These are phyloP conservation scores for Ogataea saltuana DNA, from an alignment of 805 yeast species.

Conservation along the genomic window DNA sequence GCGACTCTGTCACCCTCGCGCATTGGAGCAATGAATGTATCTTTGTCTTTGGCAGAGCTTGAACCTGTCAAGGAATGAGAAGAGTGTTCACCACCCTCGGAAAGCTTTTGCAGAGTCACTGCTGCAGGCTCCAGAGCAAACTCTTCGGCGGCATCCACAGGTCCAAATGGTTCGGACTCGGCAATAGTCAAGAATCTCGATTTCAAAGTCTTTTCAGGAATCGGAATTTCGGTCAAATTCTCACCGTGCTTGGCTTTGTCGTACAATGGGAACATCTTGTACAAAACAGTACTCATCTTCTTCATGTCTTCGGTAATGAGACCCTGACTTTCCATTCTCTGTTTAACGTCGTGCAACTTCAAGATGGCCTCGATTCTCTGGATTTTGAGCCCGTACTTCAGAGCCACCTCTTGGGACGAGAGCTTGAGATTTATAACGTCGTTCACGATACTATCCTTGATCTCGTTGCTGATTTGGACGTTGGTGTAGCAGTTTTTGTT, in stretches of 20 bases:
- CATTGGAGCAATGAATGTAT: constrained; percentile 55
- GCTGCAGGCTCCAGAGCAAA: constrained; percentile 88
- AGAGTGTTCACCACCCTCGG: constrained; percentile 57
- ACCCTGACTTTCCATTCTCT: constrained; percentile 56
- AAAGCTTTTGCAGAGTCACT: constrained; percentile 67
- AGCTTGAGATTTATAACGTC: constrained; percentile 50
- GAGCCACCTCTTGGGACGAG: constrained; percentile 72
- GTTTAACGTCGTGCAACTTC: constrained; percentile 65
- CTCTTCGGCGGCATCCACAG: constrained; percentile 88
- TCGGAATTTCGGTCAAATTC: constrained; percentile 91
- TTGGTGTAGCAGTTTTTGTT: constrained; percentile 73
- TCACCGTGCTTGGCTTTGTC: constrained; percentile 53
- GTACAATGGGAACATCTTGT: constrained; percentile 80
- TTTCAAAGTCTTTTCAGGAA: constrained; percentile 76
- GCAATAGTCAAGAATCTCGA: constrained; percentile 87
- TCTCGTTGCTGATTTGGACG: constrained; percentile 53
- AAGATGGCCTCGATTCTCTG: constrained; percentile 89
- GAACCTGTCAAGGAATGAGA: constrained; percentile 33
- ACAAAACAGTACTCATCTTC: constrained; percentile 61
- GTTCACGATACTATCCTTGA: constrained; percentile 60
- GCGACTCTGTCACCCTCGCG: constrained; percentile 67
- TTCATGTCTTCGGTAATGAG: constrained; percentile 55
- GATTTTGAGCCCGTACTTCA: constrained; percentile 74
- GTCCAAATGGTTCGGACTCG: constrained; percentile 94
- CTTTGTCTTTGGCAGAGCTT: constrained; percentile 28